These are phyloP conservation scores for Anethum foeniculum DNA, from an alignment of 140 eudicot genomes.

Conservation along the genomic window DNA sequence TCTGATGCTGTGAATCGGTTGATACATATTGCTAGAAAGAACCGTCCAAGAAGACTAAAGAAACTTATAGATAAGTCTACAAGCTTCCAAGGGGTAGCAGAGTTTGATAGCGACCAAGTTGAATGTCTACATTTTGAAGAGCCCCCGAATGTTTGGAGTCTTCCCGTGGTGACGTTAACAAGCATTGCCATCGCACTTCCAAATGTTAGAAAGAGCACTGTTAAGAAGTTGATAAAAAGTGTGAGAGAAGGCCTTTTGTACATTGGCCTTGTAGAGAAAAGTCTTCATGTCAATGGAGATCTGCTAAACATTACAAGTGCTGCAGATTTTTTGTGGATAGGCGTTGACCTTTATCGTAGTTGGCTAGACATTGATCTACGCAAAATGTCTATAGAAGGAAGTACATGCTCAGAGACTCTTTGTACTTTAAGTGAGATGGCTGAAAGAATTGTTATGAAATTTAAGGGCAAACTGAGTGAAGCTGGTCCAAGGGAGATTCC, in stretches of 20 bases:
- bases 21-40: slow-evolving; percentile 20
- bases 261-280: slow-evolving; percentile 28
- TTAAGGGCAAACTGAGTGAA: slow-evolving; percentile 2
- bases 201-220: not conserved
- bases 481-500: slow-evolving; percentile 14
- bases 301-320: slow-evolving; percentile 21
- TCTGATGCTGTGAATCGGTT: slow-evolving; percentile 14
- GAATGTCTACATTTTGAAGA: slow-evolving; percentile 16
- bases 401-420: slow-evolving; percentile 10
- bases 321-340: slow-evolving; percentile 26
- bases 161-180: slow-evolving; percentile 29
- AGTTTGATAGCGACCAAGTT: slow-evolving; percentile 16
- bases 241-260: slow-evolving; percentile 34
- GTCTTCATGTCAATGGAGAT: slow-evolving; percentile 16
- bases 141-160: slow-evolving; percentile 30
- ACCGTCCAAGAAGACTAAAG: slow-evolving; percentile 16
- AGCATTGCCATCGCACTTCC: slow-evolving; percentile 43
- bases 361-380: slow-evolving; percentile 23
- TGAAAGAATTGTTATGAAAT: not conserved
- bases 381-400: not conserved
- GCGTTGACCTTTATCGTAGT: slow-evolving; percentile 21
- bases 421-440: slow-evolving; percentile 11
- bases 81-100: slow-evolving; percentile 24
- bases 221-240: slow-evolving; percentile 11
- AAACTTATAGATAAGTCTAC: slow-evolving; percentile 19